Base-by-base conservation (phyloP, 1,284 basidiomycete species). In the Sporisorium sorghi region DNA sequence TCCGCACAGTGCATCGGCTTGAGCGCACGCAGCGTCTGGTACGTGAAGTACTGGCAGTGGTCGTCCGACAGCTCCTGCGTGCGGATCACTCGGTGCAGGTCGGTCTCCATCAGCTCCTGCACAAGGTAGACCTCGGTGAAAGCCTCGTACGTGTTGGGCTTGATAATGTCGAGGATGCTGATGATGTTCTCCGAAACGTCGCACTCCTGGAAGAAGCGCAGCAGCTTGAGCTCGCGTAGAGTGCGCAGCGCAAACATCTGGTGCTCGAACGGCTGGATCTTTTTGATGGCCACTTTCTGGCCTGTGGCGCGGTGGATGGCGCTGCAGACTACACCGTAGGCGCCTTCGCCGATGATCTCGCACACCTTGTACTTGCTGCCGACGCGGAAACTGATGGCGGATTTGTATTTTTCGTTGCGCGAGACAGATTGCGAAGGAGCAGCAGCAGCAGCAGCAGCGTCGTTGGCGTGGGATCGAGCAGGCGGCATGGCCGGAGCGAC, bases 91-190 rank as follows among this genome's bases (percentile, higher is more conserved):
- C 82, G 71, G 58, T 84, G 83, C 62, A 84, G 60, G 32, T 84
- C 83, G 28, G 83, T 84, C 61, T 84, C 83, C 83, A 84, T 84
- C 11, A 84, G 73, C 59, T 84, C 83, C 73, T 84, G 75, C 85
- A 94, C 92, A 60, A 94, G 88, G 74, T 90, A 92, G 19, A 93
- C 95, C 86, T 99, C 96, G 79, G 93, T 94, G 88, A 99, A 99
- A 1, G 89, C 88, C 32, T 97, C 94, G 83, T 93, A 87, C 33
- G 92, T 77, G 21, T 33, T 61, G 46, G 83, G 76, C 55, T 80
- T 76, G 52, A 83, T 58, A n/a, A 80, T 76, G 56, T 81, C 77
- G 39, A 82, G 59, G 43, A 72, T 64, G 51, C 76, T 70, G 64
- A 75, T 76, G 63, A 84, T 84, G 55, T 84, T 84, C 56, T 84